A percentile compares a stretch with the other conserved stretches of the same genome.
Conservation (phyloP, 352 stramenopile species). For the Pythium apleroticum region DNA sequence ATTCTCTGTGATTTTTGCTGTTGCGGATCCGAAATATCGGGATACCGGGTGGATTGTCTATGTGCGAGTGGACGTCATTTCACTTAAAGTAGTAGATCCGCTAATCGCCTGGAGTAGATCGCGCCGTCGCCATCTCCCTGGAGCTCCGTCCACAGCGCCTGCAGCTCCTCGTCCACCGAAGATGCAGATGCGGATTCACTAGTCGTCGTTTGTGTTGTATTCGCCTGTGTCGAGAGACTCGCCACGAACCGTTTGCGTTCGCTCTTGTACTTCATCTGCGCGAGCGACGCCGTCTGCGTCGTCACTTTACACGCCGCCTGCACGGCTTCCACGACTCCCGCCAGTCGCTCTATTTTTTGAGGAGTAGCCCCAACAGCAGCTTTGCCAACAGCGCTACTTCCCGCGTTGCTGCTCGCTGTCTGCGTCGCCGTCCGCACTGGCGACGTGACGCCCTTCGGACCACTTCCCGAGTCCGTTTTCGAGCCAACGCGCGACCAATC, state of each 20-base stretch:
- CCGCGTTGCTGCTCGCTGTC: background rate
- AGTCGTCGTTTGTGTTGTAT: background rate
- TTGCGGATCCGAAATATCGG: background rate
- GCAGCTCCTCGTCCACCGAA: background rate
- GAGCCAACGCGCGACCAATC: slow-evolving; percentile 58
- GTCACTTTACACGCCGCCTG: slow-evolving; percentile 21
- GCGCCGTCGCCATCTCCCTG: slow-evolving; percentile 13
- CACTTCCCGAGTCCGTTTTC: slow-evolving; percentile 42
- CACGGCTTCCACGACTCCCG: slow-evolving; percentile 5
- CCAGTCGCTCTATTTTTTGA: background rate
- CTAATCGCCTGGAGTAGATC: slow-evolving; percentile 1
- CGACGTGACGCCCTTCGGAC: background rate
- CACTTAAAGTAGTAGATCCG: background rate
- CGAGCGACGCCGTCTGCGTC: slow-evolving; percentile 12
- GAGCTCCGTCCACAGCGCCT: slow-evolving; percentile 23
- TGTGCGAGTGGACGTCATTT: slow-evolving; percentile 12
- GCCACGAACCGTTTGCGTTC: slow-evolving; percentile 21
- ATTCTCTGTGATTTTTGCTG: background rate
- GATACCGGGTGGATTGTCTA: background rate
- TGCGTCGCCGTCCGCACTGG: background rate
- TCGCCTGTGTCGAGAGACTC: background rate
- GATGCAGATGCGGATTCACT: background rate
- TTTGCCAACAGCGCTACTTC: background rate
- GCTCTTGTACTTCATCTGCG: slow-evolving; percentile 22
- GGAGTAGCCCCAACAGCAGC: background rate